A percentile compares a stretch with the other conserved stretches of the same genome.
These are phyloP conservation scores for Coccomyxa subellipsoidea DNA, from an alignment of 163 green algal species.

Conservation along the genomic window DNA sequence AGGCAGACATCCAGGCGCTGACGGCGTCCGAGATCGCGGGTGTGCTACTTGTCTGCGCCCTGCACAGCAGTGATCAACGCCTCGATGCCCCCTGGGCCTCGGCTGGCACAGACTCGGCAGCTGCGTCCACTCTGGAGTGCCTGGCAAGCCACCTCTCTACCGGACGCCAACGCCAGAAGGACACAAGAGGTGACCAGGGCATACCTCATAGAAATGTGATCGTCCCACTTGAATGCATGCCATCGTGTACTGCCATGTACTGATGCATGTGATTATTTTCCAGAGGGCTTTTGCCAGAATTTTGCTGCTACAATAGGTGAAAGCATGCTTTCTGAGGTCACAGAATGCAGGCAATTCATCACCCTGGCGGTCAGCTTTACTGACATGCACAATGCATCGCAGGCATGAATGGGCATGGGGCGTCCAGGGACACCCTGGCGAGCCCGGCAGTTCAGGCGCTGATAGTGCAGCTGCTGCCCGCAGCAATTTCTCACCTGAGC, in stretches of 20 bases:
- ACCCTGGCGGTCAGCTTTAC: not conserved
- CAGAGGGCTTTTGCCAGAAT: not conserved
- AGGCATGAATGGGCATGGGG: not conserved
- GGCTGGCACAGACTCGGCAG: not conserved
- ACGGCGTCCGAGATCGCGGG: not conserved
- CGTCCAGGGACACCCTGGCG: not conserved
- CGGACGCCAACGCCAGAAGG: not conserved
- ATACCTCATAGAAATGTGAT: not conserved
- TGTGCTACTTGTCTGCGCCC: not conserved
- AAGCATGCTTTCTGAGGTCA: not conserved
- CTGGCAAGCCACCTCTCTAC: not conserved
- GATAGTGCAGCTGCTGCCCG: not conserved
- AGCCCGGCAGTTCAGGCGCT: not conserved
- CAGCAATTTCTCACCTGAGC: not conserved
- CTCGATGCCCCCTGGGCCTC: conserved; percentile 5
- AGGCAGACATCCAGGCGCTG: not conserved
- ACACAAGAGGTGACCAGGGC: not conserved
- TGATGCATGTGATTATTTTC: too few relatives aligned
- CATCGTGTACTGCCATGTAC: too few relatives aligned
- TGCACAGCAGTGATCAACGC: not conserved
- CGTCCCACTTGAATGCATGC: too few relatives aligned
- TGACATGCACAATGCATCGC: too few relatives aligned
- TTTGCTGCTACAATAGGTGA: not conserved
- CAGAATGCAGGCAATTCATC: not conserved
- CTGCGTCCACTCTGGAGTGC: not conserved